Conservation (phyloP, 2,329 filamentous ascomycete genomes). For the Fusarium tuaranense region DNA sequence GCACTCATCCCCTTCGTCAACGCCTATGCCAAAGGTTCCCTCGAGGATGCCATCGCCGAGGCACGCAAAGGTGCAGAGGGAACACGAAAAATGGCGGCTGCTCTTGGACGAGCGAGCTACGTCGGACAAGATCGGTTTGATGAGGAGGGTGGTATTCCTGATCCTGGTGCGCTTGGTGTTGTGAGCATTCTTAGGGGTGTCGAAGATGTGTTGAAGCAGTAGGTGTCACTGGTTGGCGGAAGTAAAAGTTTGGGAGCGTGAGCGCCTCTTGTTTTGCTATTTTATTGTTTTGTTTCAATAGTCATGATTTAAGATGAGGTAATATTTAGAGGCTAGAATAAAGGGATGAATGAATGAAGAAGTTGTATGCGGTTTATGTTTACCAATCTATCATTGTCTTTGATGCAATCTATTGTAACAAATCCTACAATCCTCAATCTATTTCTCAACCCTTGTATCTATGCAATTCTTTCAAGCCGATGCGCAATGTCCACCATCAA, state of each 20-base stretch:
- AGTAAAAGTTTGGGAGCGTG: neutral
- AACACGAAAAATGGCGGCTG: constrained; percentile 81
- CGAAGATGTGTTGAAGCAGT: neutral
- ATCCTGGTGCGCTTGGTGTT: constrained; percentile 69
- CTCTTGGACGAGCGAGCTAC: constrained; percentile 79
- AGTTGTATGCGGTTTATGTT: neutral
- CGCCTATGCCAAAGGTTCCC: constrained; percentile 59
- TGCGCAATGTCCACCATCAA: constrained; percentile 68
- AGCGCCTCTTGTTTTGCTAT: neutral
- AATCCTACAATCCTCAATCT: neutral
- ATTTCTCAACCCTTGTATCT: neutral
- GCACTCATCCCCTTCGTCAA: constrained; percentile 77
- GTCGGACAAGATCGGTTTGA: constrained; percentile 77
- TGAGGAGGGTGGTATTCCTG: constrained; percentile 59
- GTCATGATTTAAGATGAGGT: neutral
- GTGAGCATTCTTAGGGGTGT: constrained; percentile 40
- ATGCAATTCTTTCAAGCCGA: constrained; percentile 42
- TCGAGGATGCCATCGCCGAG: constrained; percentile 53
- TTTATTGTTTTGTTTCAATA: neutral
- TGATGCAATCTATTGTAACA: neutral
- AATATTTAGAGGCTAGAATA: neutral
- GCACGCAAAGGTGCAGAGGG: constrained; percentile 63
- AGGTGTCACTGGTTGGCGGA: neutral
- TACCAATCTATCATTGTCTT: neutral
- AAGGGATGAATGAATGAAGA: neutral